phyloP scores from a whole-genome alignment of 805 yeast genomes.

The Jamesozyma jinghongensis region DNA sequence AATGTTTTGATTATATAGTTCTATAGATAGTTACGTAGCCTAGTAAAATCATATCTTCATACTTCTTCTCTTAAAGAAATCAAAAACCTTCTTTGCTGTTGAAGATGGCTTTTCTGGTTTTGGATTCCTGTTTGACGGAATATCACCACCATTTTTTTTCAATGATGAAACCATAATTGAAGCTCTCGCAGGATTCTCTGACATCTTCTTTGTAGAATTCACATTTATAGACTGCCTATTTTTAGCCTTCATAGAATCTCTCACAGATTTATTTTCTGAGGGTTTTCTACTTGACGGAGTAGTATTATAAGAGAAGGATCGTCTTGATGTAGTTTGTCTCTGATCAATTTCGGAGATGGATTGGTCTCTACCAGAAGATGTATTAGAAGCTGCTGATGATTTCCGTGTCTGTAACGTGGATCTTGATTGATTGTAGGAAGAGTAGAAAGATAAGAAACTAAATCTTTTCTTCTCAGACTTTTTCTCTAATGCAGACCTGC shows the following conservation, averaged over 20 bases:
- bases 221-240: not conserved
- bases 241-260: not conserved
- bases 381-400: not conserved
- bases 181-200: constrained; percentile 2
- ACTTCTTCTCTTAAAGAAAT: constrained; percentile 65
- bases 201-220: not conserved
- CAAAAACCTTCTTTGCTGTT: constrained; percentile 70
- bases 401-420: not conserved
- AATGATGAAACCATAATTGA: constrained; percentile 8
- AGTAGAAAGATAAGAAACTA: constrained; percentile 11
- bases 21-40: not conserved
- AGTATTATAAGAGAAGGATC: not conserved
- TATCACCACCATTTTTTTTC: not conserved
- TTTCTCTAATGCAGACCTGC: constrained; percentile 2
- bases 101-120: constrained; percentile 27
- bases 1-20: not conserved
- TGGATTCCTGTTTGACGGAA: not conserved
- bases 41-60: constrained; percentile 23
- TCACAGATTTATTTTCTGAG: not conserved
- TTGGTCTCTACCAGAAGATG: not conserved
- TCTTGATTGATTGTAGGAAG: constrained; percentile 4
- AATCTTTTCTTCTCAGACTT: constrained; percentile 8
- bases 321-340: not conserved
- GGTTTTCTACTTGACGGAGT: constrained; percentile 1
- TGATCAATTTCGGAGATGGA: not conserved